phyloP scores from a whole-genome alignment of 163 green algal genomes.

The Volvox carteri region DNA sequence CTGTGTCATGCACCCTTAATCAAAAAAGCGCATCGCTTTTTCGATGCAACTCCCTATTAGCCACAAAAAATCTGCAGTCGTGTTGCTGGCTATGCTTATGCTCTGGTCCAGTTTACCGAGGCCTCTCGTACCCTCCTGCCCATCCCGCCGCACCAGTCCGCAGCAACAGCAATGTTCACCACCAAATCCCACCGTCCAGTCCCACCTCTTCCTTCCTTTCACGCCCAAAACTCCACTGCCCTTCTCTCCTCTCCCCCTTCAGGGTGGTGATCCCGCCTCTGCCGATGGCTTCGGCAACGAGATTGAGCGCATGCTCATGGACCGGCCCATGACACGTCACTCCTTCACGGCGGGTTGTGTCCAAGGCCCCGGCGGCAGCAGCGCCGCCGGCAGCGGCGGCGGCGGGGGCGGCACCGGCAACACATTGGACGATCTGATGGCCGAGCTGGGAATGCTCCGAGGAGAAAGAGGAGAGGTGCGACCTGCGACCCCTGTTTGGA shows the following conservation, averaged over 20 bases:
- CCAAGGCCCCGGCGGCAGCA: not conserved
- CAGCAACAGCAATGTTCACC: too few species aligned
- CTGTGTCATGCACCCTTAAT: too few species aligned
- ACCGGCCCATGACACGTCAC: conserved; percentile 4
- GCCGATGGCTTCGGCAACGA: conserved; percentile 37
- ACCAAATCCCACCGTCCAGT: too few species aligned
- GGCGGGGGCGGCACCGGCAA: not conserved
- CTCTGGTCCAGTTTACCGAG: too few species aligned
- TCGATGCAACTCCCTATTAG: too few species aligned
- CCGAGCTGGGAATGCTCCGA: conserved; percentile 52
- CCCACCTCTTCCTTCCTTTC: too few species aligned
- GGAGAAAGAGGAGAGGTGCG: conserved; percentile 8
- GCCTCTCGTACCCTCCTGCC: too few species aligned
- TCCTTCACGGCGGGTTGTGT: not conserved
- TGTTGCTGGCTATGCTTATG: too few species aligned
- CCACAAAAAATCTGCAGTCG: too few species aligned
- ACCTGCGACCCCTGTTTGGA: too few species aligned
- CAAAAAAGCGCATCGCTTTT: too few species aligned
- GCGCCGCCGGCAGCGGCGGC: not conserved
- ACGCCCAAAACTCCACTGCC: not conserved
- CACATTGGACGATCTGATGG: conserved; percentile 51
- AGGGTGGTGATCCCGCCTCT: not conserved
- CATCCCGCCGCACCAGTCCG: too few species aligned
- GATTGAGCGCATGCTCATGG: conserved; percentile 54
- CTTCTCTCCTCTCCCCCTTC: not conserved